Evolutionary conservation across 169 alveolate species (phyloP).

Genomic region (Theileria sp.): DNA sequence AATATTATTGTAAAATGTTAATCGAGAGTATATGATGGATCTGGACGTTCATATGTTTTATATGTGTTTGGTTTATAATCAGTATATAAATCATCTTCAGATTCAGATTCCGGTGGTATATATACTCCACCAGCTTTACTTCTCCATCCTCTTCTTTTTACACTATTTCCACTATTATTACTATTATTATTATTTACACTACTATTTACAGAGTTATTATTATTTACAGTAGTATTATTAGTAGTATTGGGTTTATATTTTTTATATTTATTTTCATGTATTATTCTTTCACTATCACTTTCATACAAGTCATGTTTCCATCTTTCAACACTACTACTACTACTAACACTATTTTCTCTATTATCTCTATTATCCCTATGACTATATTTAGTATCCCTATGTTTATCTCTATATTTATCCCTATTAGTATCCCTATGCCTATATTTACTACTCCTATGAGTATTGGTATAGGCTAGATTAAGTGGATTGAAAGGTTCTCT

Average conservation of each 20-base stretch:
- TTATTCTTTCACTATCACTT: slow-evolving; percentile 7
- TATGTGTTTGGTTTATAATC: not conserved
- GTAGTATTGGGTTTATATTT: not conserved
- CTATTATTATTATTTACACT: not conserved
- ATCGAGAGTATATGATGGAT: slow-evolving; percentile 1
- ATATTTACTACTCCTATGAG: not conserved
- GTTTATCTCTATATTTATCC: not conserved
- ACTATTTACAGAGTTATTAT: not conserved
- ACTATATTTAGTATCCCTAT: not conserved
- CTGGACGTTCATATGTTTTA: not conserved
- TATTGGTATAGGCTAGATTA: slow-evolving; percentile 26
- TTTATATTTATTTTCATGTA: slow-evolving; percentile 10
- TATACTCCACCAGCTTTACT: slow-evolving; percentile 66
- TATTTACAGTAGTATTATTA: no score
- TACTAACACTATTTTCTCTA: not conserved
- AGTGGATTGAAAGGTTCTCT: slow-evolving; percentile 65
- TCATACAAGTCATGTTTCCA: slow-evolving; percentile 62
- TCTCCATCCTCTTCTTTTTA: slow-evolving; percentile 57
- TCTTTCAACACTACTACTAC: not conserved
- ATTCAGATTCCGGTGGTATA: slow-evolving; percentile 49
- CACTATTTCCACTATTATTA: not conserved
- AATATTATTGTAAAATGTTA: not conserved
- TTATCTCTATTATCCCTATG: slow-evolving; percentile 1
- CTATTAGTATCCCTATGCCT: not conserved
- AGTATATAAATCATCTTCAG: slow-evolving; percentile 32